phyloP scores from a whole-genome alignment of 495 filamentous ascomycete genomes.

The Staphylotrichum longicolle region DNA sequence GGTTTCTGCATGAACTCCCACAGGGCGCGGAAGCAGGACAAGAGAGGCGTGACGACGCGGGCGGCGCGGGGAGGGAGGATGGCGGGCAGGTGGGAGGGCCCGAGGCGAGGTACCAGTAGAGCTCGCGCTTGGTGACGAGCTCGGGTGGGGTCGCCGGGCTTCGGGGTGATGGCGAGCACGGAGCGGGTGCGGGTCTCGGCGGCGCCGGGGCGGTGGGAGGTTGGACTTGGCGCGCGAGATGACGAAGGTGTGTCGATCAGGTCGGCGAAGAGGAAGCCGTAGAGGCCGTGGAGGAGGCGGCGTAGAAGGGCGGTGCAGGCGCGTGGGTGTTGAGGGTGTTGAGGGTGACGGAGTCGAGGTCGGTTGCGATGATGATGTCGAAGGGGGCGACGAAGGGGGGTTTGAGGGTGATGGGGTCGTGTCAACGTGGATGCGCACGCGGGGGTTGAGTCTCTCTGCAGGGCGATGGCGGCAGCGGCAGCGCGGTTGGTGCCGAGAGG shows the following conservation, averaged over 20 bases:
- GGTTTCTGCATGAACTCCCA: constrained; percentile 70
- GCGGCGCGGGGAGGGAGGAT: constrained; percentile 61
- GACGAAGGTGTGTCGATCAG: constrained; percentile 84
- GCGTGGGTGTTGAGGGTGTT: constrained; percentile 79
- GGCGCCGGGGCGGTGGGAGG: constrained; percentile 55
- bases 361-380: constrained; percentile 88
- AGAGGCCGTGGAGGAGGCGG: constrained; percentile 85
- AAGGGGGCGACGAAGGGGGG: constrained; percentile 71
- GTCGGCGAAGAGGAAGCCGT: constrained; percentile 93
- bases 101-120: constrained; percentile 73
- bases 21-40: constrained; percentile 76
- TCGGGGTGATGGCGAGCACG: constrained; percentile 66
- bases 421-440: constrained; percentile 74
- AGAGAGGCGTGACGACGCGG: constrained; percentile 71
- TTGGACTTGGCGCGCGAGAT: constrained; percentile 84
- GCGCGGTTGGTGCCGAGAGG: constrained; percentile 82
- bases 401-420: constrained; percentile 60
- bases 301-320: constrained; percentile 80
- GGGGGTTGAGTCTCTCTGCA: constrained; percentile 83
- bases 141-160: constrained; percentile 71
- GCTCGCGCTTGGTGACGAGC: constrained; percentile 86
- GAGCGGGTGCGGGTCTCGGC: constrained; percentile 75
- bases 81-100: constrained; percentile 70
- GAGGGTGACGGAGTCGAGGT: constrained; percentile 70
- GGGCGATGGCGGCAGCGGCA: constrained; percentile 70